phyloP scores from a whole-genome alignment of 225 moss, liverwort and hornwort species.

The Physcomitrium patens region DNA sequence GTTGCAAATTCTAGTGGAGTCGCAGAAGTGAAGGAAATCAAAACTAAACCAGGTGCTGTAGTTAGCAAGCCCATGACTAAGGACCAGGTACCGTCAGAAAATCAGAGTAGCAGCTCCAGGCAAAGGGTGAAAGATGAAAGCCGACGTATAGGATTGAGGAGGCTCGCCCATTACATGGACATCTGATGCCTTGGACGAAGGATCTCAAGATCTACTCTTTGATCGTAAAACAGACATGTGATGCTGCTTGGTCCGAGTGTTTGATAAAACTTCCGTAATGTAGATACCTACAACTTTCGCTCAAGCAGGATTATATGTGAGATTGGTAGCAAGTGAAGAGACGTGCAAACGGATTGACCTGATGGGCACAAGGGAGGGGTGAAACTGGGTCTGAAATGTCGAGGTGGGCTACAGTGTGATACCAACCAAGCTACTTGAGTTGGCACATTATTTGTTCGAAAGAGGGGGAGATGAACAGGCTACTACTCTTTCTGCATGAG shows the following conservation, averaged over 20 bases:
- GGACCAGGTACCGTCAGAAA: constrained; percentile 19
- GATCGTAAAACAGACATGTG: constrained; percentile 15
- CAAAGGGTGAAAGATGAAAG: constrained; percentile 26
- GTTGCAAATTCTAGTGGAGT: constrained; percentile 32
- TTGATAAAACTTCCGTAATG: constrained; percentile 29
- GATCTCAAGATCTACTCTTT: constrained; percentile 11
- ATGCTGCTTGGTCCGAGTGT: constrained; percentile 22
- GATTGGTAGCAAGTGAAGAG: constrained; percentile 9
- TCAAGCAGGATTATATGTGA: not conserved
- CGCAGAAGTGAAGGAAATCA: constrained; percentile 20
- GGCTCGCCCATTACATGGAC: not conserved
- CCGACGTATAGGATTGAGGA: constrained; percentile 6
- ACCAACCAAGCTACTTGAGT: constrained; percentile 24
- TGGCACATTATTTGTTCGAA: constrained; percentile 13
- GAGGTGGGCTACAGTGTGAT: constrained; percentile 11
- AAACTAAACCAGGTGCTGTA: constrained; percentile 17
- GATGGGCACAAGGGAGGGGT: not conserved
- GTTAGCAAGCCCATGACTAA: constrained; percentile 29
- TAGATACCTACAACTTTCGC: constrained; percentile 12
- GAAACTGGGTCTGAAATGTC: constrained; percentile 1
- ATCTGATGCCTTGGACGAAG: constrained; percentile 6
- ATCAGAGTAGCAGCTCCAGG: constrained; percentile 15
- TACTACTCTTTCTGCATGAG: not conserved
- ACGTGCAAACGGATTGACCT: constrained; percentile 23
- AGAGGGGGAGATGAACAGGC: not conserved